Base-by-base conservation (phyloP, 2,329 filamentous ascomycete species). In the Aspergillus sp. region DNA sequence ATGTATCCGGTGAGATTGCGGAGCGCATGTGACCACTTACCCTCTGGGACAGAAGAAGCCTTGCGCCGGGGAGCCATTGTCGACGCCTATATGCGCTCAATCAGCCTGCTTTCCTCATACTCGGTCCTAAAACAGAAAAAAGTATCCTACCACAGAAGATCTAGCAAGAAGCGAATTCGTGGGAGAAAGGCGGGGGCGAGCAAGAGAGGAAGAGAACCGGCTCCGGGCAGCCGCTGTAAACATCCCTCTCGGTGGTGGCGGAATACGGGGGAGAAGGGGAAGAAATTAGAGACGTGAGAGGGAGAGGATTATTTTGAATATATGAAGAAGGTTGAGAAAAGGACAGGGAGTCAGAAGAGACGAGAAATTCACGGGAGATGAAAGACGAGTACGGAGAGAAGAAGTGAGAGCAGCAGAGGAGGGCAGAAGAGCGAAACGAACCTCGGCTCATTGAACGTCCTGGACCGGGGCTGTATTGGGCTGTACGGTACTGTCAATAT, bases 31-130 rank as follows among this genome's bases (percentile, higher is more conserved):
- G 69, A 68, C 66, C 45, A 72, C 76, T 69, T 68, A 82, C 80
- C 79, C 72, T 81, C 78, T 30, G 79, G 77, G 59, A 81, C 75
- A 23, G 79, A 80, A 51, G 79, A 82, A 57, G 76, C 74, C 64
- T 80, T 77, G 66, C 79, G 74, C 38, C 74, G 72, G 62, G 76
- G 69, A 66, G 77, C 75, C 77, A 80, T 80, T 63, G 72, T 68
- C 59, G 74, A 70, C 64, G 72, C 69, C 77, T 79, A 57, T 22
- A 58, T n/a, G 55, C 41, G 19, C 19, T 45, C 47, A 25, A 28
- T 50, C 28, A 28, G 19, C 17, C 47, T 30, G 19, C 4, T 25
- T 28, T 50, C 25, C 15, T 28, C 22, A 38, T 6, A 61, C 63
- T 55, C 60, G 47, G 59, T 61, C 23, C 9, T 54, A 19, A 23